Percentiles rank a stretch among this genome's conserved stretches.
Conservation (phyloP, 768 basidiomycete genomes). For the Phaeotremella skinneri region DNA sequence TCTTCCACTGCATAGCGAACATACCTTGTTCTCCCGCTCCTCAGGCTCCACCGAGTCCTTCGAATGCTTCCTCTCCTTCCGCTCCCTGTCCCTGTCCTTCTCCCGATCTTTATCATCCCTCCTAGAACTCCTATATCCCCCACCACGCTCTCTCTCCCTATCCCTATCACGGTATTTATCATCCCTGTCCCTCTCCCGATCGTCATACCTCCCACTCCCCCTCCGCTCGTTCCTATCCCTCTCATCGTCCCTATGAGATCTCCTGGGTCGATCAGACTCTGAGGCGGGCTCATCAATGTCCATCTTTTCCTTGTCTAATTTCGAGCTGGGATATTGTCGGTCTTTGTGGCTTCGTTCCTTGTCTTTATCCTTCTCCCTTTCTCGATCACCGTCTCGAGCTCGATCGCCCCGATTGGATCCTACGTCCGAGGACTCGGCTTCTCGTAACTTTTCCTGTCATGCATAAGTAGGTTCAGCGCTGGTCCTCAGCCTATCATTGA, state of each 20-base stretch:
- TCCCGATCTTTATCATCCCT: constrained; percentile 51
- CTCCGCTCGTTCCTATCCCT: constrained; percentile 7
- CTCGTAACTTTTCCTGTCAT: constrained; percentile 68
- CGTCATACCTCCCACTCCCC: constrained; percentile 7
- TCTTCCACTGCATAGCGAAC: background rate
- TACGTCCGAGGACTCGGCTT: constrained; percentile 48
- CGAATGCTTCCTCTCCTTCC: constrained; percentile 17
- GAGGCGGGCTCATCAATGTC: background rate
- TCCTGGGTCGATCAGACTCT: constrained; percentile 4
- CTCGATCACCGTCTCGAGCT: constrained; percentile 31
- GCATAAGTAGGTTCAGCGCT: constrained; percentile 1
- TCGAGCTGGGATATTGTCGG: background rate
- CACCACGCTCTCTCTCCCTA: constrained; percentile 29
- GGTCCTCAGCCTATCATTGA: background rate
- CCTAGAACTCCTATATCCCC: constrained; percentile 26
- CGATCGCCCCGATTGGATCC: constrained; percentile 22
- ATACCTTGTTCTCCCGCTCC: constrained; percentile 32
- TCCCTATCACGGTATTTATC: constrained; percentile 23
- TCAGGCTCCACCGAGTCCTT: constrained; percentile 15
- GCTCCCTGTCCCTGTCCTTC: constrained; percentile 54
- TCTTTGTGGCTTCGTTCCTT: constrained; percentile 19
- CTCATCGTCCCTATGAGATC: constrained; percentile 5
- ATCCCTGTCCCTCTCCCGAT: constrained; percentile 6
- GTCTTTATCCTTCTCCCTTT: constrained; percentile 21
- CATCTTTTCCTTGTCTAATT: constrained; percentile 12